phyloP scores from a whole-genome alignment of 306 rosid species.

The Pachyrhizus erosus region DNA sequence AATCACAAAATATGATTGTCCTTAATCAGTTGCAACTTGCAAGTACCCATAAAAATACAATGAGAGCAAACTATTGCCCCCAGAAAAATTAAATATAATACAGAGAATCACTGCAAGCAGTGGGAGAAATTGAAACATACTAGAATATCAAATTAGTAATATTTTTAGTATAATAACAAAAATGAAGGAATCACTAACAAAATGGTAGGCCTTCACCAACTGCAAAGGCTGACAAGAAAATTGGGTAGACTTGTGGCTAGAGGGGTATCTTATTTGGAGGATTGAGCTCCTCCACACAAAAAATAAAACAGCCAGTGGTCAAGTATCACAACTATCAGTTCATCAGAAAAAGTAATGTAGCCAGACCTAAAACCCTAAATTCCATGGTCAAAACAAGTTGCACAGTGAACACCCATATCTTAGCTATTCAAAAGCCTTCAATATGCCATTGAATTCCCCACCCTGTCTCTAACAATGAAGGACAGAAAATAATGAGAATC shows the following conservation, averaged over 20 bases:
- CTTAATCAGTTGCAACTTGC: slow-evolving; percentile 10
- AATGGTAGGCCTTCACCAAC: neutral
- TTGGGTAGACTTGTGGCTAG: neutral
- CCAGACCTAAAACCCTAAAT: neutral
- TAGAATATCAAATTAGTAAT: neutral
- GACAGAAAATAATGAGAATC: neutral
- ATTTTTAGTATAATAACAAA: neutral
- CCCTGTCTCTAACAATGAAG: neutral
- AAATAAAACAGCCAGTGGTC: neutral
- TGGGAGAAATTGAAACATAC: neutral
- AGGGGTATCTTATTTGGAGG: neutral
- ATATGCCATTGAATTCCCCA: neutral
- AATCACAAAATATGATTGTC: neutral
- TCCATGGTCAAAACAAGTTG: neutral
- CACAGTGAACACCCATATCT: neutral
- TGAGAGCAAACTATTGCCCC: neutral
- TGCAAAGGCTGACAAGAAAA: neutral
- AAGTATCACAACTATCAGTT: neutral
- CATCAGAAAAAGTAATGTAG: neutral
- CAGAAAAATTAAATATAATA: neutral
- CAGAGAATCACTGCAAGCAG: neutral
- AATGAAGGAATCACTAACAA: neutral
- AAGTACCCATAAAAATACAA: neutral
- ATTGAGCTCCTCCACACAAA: neutral
- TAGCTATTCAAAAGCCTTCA: slow-evolving; percentile 1